phyloP scores from a whole-genome alignment of 768 basidiomycete genomes.

The Albatrellus ellisii region DNA sequence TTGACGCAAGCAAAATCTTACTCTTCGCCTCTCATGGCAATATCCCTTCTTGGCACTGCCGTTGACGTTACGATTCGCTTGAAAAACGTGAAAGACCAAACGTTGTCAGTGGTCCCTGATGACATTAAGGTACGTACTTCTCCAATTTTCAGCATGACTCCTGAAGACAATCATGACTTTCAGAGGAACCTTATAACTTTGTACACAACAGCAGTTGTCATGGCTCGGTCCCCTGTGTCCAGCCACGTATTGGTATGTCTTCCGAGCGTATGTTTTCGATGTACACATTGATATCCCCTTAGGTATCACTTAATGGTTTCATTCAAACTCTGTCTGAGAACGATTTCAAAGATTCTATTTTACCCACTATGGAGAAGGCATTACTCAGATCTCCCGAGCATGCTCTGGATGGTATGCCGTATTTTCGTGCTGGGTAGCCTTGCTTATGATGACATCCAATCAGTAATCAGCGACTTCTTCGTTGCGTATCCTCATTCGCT shows the following conservation, averaged over 20 bases:
- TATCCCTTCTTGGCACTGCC: slow-evolving; percentile 52
- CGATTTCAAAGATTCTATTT: slow-evolving; percentile 38
- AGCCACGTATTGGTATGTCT: slow-evolving; percentile 42
- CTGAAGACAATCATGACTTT: slow-evolving; percentile 1
- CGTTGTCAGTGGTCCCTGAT: slow-evolving; percentile 28
- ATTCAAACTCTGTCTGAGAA: slow-evolving; percentile 37
- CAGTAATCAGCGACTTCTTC: slow-evolving; percentile 50
- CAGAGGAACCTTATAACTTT: slow-evolving; percentile 46
- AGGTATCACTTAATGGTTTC: slow-evolving; percentile 51
- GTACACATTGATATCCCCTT: slow-evolving; percentile 5
- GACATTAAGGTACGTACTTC: slow-evolving; percentile 30
- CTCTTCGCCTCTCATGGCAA: slow-evolving; percentile 25
- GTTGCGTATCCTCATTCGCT: slow-evolving; percentile 37
- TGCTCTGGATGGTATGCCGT: slow-evolving; percentile 43
- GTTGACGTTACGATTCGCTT: slow-evolving; percentile 61
- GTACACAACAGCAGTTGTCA: slow-evolving; percentile 49
- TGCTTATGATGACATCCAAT: slow-evolving; percentile 4
- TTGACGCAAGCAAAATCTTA: slow-evolving; percentile 37
- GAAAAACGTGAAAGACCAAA: slow-evolving; percentile 36
- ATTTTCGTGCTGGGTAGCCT: slow-evolving; percentile 1
- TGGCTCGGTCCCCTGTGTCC: slow-evolving; percentile 52
- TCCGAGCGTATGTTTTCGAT: background rate
- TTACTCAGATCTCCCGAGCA: slow-evolving; percentile 73
- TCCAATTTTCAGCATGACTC: background rate
- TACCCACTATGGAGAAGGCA: slow-evolving; percentile 72